Conservation (phyloP, 1,139 yeast species). For the Geotrichum fermentans region DNA sequence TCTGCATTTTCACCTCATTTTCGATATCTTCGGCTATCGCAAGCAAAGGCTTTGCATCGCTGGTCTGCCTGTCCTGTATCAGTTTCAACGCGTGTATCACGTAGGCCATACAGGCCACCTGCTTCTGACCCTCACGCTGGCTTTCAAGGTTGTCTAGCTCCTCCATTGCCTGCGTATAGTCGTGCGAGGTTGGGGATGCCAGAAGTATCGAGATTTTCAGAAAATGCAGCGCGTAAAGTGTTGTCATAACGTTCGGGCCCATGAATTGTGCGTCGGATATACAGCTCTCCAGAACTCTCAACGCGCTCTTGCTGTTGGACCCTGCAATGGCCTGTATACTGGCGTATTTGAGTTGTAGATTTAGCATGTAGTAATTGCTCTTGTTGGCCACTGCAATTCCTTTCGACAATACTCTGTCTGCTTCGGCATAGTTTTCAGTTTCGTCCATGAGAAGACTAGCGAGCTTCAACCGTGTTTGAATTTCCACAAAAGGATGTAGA, state of each 20-base stretch:
- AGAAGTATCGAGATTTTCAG: conserved; percentile 12
- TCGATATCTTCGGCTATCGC: conserved; percentile 12
- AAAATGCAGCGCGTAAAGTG: conserved; percentile 8
- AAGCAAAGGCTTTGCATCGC: conserved; percentile 5
- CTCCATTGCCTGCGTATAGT: conserved; percentile 14
- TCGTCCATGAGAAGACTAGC: conserved; percentile 18
- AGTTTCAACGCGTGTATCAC: conserved; percentile 17
- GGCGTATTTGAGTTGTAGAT: conserved; percentile 17
- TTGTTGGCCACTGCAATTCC: conserved; percentile 20
- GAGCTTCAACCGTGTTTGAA: conserved; percentile 20
- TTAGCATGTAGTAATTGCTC: conserved; percentile 13
- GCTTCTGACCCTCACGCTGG: conserved; percentile 11
- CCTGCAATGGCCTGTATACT: conserved; percentile 15
- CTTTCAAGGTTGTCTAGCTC: conserved; percentile 14
- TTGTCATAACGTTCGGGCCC: conserved; percentile 6
- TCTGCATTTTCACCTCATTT: conserved; percentile 3
- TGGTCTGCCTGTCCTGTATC: conserved; percentile 11
- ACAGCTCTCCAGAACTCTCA: conserved; percentile 7
- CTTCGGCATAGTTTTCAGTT: conserved; percentile 17
- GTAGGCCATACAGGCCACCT: conserved; percentile 15
- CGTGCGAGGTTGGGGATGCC: conserved; percentile 9
- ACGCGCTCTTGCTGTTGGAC: conserved; percentile 10
- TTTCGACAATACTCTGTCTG: conserved; percentile 15
- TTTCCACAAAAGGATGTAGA: conserved; percentile 18
- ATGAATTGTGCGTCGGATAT: conserved; percentile 15